Base-by-base conservation (phyloP, 768 basidiomycete genomes). In the Kwoniella heveanensis region DNA sequence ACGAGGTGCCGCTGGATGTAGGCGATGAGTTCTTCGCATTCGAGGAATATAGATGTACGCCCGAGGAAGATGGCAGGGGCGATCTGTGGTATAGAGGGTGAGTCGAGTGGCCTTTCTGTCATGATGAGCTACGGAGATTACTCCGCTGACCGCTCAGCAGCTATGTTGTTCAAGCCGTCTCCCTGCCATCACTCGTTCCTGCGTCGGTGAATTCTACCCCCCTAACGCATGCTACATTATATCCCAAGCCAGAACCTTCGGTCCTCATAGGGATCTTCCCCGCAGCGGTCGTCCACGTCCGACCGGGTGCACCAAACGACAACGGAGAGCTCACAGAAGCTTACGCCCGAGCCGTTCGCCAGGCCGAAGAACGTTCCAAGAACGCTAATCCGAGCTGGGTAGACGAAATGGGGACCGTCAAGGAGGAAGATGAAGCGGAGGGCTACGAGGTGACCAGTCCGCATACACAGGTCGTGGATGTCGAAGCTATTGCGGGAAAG, bases 21-120 rank as follows among this genome's bases (percentile, higher is more conserved):
- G 95, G 95, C 51, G 94, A 96, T 79, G 94, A 97, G 77, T 88
- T 98, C 32, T 97, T 97, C 81, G 92, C 93, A 19, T 97, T 97
- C 74, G 95, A 98, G 82, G 88, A 88, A 76, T 94, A 92, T 79
- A 87, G 84, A 22, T 72, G 72, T 0, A 88, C 89, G 12, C 83
- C 83, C 54, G 84, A 82, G 61, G 90, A 88, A 74, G 90, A 90
- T 39, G 67, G 66, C 17, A 67, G 70, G 57, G 86, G 85, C 13
- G 89, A 90, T 21, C 80, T 87, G 17, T 98, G 95, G 95, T 97
- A 92, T 80, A 84, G 95, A 82, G 95, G 95, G 90, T 96, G 79
- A 79, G 90, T 54, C 27, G 29, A 22, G 1, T 39, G 21, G 26
- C 2, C 21, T 29, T 68, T 62, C 9, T 21, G 27, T 19, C 29